Percentiles rank a stretch among this genome's conserved stretches.
phyloP scores from a whole-genome alignment of 2,329 filamentous ascomycete genomes.

The Stagonosporopsis vannaccii region DNA sequence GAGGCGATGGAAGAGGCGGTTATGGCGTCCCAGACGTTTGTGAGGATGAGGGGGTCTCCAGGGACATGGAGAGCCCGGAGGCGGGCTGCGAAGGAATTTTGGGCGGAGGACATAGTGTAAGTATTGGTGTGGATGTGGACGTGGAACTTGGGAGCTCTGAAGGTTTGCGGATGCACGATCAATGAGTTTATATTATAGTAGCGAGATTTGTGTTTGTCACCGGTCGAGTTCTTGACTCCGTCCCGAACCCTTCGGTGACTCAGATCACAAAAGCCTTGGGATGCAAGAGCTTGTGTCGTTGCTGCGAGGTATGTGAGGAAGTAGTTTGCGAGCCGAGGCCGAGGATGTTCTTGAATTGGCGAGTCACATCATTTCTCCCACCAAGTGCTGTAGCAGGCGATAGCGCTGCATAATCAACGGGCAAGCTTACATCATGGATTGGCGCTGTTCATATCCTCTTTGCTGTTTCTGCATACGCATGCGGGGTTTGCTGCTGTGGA shows the following conservation, averaged over 20 bases:
- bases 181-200: neutral
- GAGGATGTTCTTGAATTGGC: neutral
- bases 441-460: neutral
- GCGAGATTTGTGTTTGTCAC: neutral
- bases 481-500: neutral
- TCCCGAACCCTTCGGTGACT: neutral
- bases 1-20: conserved; percentile 57
- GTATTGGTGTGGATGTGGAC: neutral
- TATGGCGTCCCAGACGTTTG: conserved; percentile 64
- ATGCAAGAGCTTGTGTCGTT: neutral
- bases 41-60: conserved; percentile 60
- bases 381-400: neutral
- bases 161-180: neutral
- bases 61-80: conserved; percentile 58
- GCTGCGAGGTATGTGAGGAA: neutral
- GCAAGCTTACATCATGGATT: neutral
- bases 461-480: neutral
- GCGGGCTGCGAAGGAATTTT: conserved; percentile 1
- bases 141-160: neutral
- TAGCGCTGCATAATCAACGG: neutral
- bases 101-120: neutral
- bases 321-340: conserved; percentile 13
- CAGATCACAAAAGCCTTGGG: neutral
- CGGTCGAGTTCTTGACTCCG: neutral
- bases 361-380: neutral